These are phyloP conservation scores for Nannochloris sp. DNA, from an alignment of 139 green algal genomes.

Conservation along the genomic window DNA sequence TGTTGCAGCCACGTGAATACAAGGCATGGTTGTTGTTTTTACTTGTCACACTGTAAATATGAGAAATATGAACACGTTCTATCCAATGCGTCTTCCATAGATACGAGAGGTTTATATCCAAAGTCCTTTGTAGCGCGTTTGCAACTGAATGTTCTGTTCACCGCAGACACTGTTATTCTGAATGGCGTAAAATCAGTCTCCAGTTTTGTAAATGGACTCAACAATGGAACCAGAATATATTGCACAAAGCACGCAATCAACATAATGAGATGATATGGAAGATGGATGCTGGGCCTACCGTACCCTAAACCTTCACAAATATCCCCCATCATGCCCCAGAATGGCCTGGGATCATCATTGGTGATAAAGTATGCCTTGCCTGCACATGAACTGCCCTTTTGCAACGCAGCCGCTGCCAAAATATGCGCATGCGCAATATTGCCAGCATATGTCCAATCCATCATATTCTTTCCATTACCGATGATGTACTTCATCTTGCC, in stretches of 20 bases:
- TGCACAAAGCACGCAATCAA: conserved; percentile 61
- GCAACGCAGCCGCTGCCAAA: conserved; percentile 41
- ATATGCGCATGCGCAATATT: conserved; percentile 67
- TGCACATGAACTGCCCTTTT: conserved; percentile 12
- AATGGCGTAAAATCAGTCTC: conserved; percentile 58
- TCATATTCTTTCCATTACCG: conserved; percentile 64
- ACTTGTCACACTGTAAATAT: conserved; percentile 29
- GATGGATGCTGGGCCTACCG: conserved; percentile 31
- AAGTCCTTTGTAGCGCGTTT: conserved; percentile 36
- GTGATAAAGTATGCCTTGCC: conserved; percentile 83
- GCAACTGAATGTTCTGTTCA: conserved; percentile 48
- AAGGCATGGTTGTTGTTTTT: background rate
- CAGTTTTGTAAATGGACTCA: conserved; percentile 36
- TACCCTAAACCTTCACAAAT: conserved; percentile 75
- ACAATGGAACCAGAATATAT: conserved; percentile 54
- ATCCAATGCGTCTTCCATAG: conserved; percentile 43
- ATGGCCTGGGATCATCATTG: conserved; percentile 66
- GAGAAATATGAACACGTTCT: conserved; percentile 46
- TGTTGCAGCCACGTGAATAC: background rate
- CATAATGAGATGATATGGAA: conserved; percentile 68
- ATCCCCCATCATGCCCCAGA: conserved; percentile 81
- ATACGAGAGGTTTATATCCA: conserved; percentile 44
- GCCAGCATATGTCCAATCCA: conserved; percentile 85
- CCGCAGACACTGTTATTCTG: conserved; percentile 42
- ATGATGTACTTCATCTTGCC: conserved; percentile 93